Evolutionary conservation across 31 red algal genomes (phyloP).

Genomic region (Asparagopsis taxiformis): DNA sequence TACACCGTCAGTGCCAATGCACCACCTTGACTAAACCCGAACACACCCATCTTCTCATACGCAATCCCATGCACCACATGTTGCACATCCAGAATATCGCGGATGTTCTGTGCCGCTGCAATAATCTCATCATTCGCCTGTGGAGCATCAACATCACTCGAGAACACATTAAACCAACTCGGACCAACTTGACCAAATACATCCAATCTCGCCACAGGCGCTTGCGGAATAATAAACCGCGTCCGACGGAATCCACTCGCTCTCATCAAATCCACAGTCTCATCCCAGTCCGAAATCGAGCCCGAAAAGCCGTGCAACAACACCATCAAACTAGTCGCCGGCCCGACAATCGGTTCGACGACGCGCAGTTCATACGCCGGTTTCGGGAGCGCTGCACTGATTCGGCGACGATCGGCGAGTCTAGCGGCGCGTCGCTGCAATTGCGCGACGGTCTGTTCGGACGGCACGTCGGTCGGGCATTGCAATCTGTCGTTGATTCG

Average conservation of each 20-base stretch:
- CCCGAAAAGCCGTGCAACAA: neutral
- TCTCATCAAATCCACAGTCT: neutral
- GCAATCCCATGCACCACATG: neutral
- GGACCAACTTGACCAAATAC: neutral
- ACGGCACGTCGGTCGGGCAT: too few relatives aligned
- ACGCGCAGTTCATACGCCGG: neutral
- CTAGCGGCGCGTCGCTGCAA: too few relatives aligned
- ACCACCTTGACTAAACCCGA: constrained; percentile 4
- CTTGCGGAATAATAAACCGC: constrained; percentile 7
- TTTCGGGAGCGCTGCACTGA: neutral
- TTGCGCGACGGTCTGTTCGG: too few relatives aligned
- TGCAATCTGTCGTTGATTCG: too few relatives aligned
- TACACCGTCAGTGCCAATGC: neutral
- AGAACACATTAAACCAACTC: constrained; percentile 1
- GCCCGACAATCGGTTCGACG: constrained; percentile 4
- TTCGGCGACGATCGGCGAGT: too few relatives aligned
- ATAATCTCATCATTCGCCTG: neutral
- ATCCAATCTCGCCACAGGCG: neutral
- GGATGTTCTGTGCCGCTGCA: constrained; percentile 1
- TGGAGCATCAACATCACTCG: neutral
- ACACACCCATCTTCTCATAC: neutral
- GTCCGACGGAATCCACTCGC: neutral
- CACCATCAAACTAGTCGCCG: neutral
- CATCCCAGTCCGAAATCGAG: neutral
- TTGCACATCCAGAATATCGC: neutral